Percentiles rank a stretch among this genome's conserved stretches.
phyloP scores from a whole-genome alignment of 345 rosid species.

The Corchorus olitorius region DNA sequence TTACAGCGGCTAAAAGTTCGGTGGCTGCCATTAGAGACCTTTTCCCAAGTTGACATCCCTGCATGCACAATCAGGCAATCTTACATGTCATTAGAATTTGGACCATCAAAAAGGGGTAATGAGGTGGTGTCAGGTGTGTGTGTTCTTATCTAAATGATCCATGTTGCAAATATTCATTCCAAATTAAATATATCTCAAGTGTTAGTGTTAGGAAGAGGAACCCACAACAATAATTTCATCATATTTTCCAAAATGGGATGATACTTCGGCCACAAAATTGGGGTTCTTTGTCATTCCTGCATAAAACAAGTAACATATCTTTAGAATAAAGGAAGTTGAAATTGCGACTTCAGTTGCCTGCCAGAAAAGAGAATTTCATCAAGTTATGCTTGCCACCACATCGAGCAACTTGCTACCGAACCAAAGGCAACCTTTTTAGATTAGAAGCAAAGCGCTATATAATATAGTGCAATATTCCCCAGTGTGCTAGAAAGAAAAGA shows the following conservation, averaged over 20 bases:
- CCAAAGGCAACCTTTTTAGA: not conserved
- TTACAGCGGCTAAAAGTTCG: constrained; percentile 76
- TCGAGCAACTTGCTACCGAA: not conserved
- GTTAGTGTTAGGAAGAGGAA: not conserved
- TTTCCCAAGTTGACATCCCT: constrained; percentile 86
- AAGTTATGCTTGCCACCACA: not conserved
- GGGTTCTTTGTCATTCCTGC: constrained; percentile 75
- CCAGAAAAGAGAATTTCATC: not conserved
- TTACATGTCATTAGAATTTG: not conserved
- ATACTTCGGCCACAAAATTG: constrained; percentile 63
- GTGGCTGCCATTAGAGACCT: constrained; percentile 79
- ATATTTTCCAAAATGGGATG: constrained; percentile 55
- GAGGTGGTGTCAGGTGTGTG: not conserved
- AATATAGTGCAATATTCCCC: not conserved
- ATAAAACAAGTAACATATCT: not conserved
- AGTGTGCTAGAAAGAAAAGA: too few species aligned
- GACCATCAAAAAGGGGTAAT: not conserved
- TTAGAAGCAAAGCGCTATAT: not conserved
- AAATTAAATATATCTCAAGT: not conserved
- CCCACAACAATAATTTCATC: constrained; percentile 85
- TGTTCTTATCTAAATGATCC: too few species aligned
- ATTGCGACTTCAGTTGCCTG: not conserved
- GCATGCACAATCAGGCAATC: constrained; percentile 26
- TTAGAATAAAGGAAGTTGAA: not conserved
- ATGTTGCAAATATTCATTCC: too few species aligned